A percentile compares a stretch with the other conserved stretches of the same genome.
These are phyloP conservation scores for Phyllachora maydis DNA, from an alignment of 2,329 filamentous ascomycete species.

Conservation along the genomic window DNA sequence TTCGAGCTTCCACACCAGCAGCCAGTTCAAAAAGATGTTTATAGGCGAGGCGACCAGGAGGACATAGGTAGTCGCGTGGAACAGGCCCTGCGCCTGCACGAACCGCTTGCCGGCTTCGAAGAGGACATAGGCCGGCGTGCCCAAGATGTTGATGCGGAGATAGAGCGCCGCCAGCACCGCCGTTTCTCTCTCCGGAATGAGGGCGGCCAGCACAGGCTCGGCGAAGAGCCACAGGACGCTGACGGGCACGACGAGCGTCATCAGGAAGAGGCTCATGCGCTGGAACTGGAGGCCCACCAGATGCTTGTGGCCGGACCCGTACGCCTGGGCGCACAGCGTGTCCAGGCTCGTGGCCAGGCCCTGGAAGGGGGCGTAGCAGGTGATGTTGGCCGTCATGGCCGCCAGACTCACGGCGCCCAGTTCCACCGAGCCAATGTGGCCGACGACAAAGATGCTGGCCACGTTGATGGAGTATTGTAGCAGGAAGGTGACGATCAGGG, in stretches of 20 bases:
- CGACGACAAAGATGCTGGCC: slow-evolving; percentile 59
- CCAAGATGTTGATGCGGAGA: slow-evolving; percentile 46
- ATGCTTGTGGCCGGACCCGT: slow-evolving; percentile 75
- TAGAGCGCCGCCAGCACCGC: slow-evolving; percentile 55
- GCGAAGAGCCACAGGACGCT: slow-evolving; percentile 47
- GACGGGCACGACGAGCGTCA: slow-evolving; percentile 51
- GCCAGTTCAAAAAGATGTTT: slow-evolving; percentile 60
- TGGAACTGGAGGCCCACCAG: slow-evolving; percentile 72
- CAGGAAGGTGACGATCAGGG: slow-evolving; percentile 53
- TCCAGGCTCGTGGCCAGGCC: slow-evolving; percentile 81
- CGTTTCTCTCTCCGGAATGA: slow-evolving; percentile 53
- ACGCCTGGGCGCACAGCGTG: slow-evolving; percentile 84
- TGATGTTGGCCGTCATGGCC: slow-evolving; percentile 66
- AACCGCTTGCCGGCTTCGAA: slow-evolving; percentile 67
- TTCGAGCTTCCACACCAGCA: slow-evolving; percentile 51
- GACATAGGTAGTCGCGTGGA: slow-evolving; percentile 62
- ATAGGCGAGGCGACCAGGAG: slow-evolving; percentile 55
- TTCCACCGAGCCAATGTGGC: slow-evolving; percentile 51
- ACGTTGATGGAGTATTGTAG: slow-evolving; percentile 76
- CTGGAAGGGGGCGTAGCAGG: slow-evolving; percentile 56
- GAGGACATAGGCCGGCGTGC: slow-evolving; percentile 53
- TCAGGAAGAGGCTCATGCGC: slow-evolving; percentile 60
- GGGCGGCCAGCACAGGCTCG: slow-evolving; percentile 36
- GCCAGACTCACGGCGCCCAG: slow-evolving; percentile 46
- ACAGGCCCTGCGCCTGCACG: slow-evolving; percentile 64